Percentiles rank a stretch among this genome's conserved stretches.
These are phyloP conservation scores for Tillandsia leiboldiana DNA, from an alignment of 176 grass and related monocot genomes.

Conservation along the genomic window DNA sequence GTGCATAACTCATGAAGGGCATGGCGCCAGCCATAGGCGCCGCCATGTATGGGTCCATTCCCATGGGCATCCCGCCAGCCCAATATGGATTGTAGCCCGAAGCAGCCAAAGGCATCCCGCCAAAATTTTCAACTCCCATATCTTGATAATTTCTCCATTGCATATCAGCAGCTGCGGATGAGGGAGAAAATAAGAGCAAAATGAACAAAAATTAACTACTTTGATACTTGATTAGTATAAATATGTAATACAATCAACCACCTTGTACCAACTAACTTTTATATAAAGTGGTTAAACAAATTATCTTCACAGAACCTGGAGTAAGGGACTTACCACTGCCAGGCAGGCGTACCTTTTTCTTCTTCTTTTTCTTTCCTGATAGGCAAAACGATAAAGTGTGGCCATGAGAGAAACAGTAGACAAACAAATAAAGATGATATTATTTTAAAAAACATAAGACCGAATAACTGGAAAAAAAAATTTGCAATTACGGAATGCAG, in stretches of 20 bases:
- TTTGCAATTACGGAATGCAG: background rate
- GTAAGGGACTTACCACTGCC: constrained; percentile 40
- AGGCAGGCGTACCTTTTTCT: constrained; percentile 57
- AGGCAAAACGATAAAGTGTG: constrained; percentile 17
- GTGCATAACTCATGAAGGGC: constrained; percentile 73
- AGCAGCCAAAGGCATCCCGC: constrained; percentile 62
- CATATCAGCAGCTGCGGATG: constrained; percentile 39
- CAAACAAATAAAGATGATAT: constrained; percentile 12
- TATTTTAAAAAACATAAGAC: background rate
- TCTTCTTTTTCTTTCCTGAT: constrained; percentile 89
- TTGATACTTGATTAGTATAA: background rate
- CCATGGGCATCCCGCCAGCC: constrained; percentile 53
- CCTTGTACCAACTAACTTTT: background rate
- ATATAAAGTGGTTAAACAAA: background rate
- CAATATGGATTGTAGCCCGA: constrained; percentile 79
- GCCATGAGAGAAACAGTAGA: constrained; percentile 12
- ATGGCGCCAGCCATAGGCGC: constrained; percentile 61
- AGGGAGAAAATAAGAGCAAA: constrained; percentile 3
- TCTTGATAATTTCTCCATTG: constrained; percentile 81
- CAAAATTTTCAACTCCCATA: constrained; percentile 66
- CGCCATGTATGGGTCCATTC: constrained; percentile 68
- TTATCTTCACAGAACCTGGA: background rate
- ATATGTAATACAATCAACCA: background rate
- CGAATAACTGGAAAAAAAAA: background rate
- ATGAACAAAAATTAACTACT: background rate